Conservation (phyloP, 441 rosid genomes). For the Isatis lusitanica region DNA sequence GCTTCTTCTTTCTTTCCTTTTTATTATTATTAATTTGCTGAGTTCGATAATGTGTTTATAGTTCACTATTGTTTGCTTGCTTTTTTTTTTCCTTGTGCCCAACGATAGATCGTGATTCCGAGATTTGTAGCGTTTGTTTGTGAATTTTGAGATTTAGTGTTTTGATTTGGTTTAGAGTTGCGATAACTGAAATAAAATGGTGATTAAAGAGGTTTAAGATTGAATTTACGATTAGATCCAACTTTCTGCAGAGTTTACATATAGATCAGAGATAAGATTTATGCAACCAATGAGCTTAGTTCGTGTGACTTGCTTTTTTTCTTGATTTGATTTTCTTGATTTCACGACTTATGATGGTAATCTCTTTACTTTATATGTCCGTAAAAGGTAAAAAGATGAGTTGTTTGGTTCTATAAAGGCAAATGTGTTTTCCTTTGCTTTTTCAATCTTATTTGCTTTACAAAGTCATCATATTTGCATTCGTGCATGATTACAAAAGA, state of each 20-base stretch:
- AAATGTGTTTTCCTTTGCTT: not conserved
- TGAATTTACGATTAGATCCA: not conserved
- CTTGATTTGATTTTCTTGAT: not conserved
- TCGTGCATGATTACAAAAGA: conserved; percentile 33
- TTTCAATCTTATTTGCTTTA: conserved; percentile 24
- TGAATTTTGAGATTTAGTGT: not conserved
- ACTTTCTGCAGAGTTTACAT: not conserved
- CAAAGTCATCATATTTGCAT: conserved; percentile 27
- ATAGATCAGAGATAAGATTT: conserved; percentile 14
- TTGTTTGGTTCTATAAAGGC: conserved; percentile 1
- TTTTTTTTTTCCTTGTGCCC: not conserved
- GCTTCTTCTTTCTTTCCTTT: not conserved
- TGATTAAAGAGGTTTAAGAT: not conserved
- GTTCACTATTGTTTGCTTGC: not conserved
- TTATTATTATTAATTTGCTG: not conserved
- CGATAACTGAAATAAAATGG: too few relatives aligned
- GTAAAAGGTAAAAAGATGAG: conserved; percentile 16
- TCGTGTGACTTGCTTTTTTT: not conserved
- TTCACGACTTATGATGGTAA: not conserved
- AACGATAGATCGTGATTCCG: conserved; percentile 15
- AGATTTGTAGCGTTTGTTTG: conserved; percentile 15
- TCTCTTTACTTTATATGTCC: not conserved
- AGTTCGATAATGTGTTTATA: not conserved
- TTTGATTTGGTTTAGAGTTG: not conserved
- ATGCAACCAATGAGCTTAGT: not conserved